Percentiles rank a stretch among this genome's conserved stretches.
Evolutionary conservation across 2,329 filamentous ascomycete genomes (phyloP).

Genomic region (Pseudodiploospora longispora): DNA sequence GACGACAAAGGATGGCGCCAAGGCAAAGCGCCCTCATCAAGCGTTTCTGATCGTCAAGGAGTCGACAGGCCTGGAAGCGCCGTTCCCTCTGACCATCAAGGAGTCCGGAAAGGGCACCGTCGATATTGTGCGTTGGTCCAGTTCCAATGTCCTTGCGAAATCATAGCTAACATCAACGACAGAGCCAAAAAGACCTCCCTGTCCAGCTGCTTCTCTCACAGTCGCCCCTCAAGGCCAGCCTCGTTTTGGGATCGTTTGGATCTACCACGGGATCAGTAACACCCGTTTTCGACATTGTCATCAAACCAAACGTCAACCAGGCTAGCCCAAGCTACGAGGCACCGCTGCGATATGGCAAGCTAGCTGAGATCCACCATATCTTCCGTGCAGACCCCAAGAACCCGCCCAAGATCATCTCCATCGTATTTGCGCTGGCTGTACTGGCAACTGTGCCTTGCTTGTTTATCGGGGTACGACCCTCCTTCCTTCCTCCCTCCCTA

Average conservation of each 20-base stretch:
- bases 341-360: slow-evolving; percentile 75
- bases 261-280: slow-evolving; percentile 58
- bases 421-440: slow-evolving; percentile 69
- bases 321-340: slow-evolving; percentile 54
- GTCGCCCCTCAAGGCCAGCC: slow-evolving; percentile 65
- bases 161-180: slow-evolving; percentile 19
- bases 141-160: neutral
- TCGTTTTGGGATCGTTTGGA: slow-evolving; percentile 84
- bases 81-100: slow-evolving; percentile 77
- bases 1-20: slow-evolving; percentile 71
- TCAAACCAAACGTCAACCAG: slow-evolving; percentile 55
- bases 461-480: slow-evolving; percentile 50
- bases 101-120: slow-evolving; percentile 80
- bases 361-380: slow-evolving; percentile 79
- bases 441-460: slow-evolving; percentile 66
- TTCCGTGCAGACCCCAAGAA: slow-evolving; percentile 75
- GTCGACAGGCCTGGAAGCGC: slow-evolving; percentile 71
- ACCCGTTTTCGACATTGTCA: slow-evolving; percentile 63
- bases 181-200: slow-evolving; percentile 88
- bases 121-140: slow-evolving; percentile 61
- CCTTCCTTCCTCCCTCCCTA: slow-evolving; percentile 20
- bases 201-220: slow-evolving; percentile 64
- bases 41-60: slow-evolving; percentile 83
- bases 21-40: slow-evolving; percentile 81
- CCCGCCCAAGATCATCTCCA: slow-evolving; percentile 70